phyloP scores from a whole-genome alignment of 352 stramenopile species.

The Pelagophyceae sp. region DNA sequence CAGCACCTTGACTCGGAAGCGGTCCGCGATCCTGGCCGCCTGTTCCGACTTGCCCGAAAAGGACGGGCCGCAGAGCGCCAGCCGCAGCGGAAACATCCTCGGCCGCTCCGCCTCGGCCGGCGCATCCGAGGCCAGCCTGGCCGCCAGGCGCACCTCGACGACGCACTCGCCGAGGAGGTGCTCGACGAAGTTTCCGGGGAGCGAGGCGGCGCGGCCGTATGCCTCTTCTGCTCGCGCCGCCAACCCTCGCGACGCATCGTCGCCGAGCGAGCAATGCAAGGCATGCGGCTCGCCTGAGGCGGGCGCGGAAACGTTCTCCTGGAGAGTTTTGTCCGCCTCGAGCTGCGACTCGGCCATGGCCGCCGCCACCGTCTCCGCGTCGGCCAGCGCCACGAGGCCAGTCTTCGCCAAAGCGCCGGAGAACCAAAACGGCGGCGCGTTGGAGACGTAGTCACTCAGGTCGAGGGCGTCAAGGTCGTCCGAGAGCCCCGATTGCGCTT shows the following conservation, averaged over 20 bases:
- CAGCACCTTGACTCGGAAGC: conserved; percentile 33
- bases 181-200: not conserved
- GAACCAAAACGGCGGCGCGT: conserved; percentile 6
- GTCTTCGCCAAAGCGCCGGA: too few relatives aligned
- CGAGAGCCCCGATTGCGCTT: too few relatives aligned
- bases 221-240: too few relatives aligned
- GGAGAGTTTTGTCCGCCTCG: not conserved
- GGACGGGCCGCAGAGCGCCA: conserved; percentile 30
- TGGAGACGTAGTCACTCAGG: conserved; percentile 27
- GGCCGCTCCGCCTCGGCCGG: not conserved
- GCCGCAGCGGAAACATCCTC: conserved; percentile 27
- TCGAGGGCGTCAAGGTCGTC: conserved; percentile 24
- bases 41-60: conserved; percentile 35
- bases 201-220: too few relatives aligned
- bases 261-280: too few relatives aligned
- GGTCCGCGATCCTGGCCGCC: conserved; percentile 31
- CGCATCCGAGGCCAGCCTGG: not conserved
- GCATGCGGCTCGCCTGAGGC: not conserved
- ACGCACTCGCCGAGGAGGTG: conserved; percentile 27
- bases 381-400: not conserved
- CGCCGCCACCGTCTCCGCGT: not conserved
- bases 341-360: not conserved
- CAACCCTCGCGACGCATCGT: too few relatives aligned
- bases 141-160: conserved; percentile 19
- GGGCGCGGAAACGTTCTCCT: not conserved